Percentiles rank a stretch among this genome's conserved stretches.
phyloP scores from a whole-genome alignment of 179 eudicot genomes.

The Beta lomatogona region DNA sequence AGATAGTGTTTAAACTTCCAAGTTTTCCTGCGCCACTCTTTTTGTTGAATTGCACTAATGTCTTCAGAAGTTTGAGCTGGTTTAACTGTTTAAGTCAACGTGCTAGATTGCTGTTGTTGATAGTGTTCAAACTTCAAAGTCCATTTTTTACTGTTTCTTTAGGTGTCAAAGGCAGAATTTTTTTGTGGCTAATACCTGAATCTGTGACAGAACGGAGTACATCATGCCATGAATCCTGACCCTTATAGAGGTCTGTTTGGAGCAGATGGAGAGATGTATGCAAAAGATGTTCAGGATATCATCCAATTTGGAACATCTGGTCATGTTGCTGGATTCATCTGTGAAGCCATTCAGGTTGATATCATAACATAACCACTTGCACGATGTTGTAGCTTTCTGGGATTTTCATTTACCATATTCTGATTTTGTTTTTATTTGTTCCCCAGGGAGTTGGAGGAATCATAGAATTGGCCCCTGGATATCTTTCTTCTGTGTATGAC shows the following conservation, averaged over 20 bases:
- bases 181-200: slow-evolving; percentile 13
- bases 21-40: background rate
- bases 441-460: slow-evolving; percentile 96
- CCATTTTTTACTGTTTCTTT: background rate
- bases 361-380: background rate
- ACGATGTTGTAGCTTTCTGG: background rate
- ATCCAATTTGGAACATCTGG: slow-evolving; percentile 89
- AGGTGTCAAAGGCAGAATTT: background rate
- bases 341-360: slow-evolving; percentile 83
- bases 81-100: no score
- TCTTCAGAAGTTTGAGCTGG: no score
- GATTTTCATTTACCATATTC: background rate
- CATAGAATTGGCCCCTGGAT: slow-evolving; percentile 84
- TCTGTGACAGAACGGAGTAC: slow-evolving; percentile 72
- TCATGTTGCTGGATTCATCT: slow-evolving; percentile 73
- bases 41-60: background rate
- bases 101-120: no score
- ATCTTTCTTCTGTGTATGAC: slow-evolving; percentile 64
- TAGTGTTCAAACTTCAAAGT: background rate
- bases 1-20: background rate
- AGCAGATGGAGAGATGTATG: slow-evolving; percentile 81
- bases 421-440: background rate
- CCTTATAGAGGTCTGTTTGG: slow-evolving; percentile 92
- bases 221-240: slow-evolving; percentile 91
- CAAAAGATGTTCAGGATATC: slow-evolving; percentile 79